Base-by-base conservation (phyloP, 768 basidiomycete genomes). In the Pleurotus giganteus region DNA sequence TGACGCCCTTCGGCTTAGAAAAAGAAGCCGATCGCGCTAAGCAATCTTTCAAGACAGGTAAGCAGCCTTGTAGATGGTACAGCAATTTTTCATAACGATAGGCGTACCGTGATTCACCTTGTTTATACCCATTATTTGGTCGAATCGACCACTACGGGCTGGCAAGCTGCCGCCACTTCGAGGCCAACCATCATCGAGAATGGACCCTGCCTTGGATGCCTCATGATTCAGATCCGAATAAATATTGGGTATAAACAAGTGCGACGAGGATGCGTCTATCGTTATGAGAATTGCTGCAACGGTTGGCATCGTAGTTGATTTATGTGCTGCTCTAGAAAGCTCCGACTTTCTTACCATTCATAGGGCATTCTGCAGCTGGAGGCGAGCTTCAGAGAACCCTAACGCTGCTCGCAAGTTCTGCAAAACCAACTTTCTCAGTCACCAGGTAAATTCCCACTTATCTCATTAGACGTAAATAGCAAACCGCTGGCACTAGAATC, bases 341-440 rank as follows among this genome's bases (percentile, higher is more conserved):
- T 94, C 91, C 5, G 96, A 99, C 66, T 99, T 99, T 67, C 64
- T 98, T 60, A 97, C 95, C 0, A 81, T 95, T 42, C 93, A 95
- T 66, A 88, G 92, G 57, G 94, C 89, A 0, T 98, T 94, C 70
- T 71, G 84, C 4, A 87, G 84, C 57, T 98, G 95, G 94, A 78
- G 95, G 26, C 77, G 81, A 56, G 89, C 86, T 29, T 89, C 80
- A 24, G 75, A 80, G 5, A 91, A 89, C 60, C 72, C 78, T 21
- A 72, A 71, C 36, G 75, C 74, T 60, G 84, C 85, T 52, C 77
- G 85, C 54, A 84, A 87, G 53, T 94, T 94, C 65, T 95, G 93
- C 69, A 80, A 84, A 61, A 74, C 71, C 44, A 90, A 90, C 65
- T 95, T 83, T 60, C 74, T 96, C 31, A 94, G 90, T 59, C 84